These are phyloP conservation scores for Didymella exigua DNA, from an alignment of 2,329 filamentous ascomycete genomes.

Conservation along the genomic window DNA sequence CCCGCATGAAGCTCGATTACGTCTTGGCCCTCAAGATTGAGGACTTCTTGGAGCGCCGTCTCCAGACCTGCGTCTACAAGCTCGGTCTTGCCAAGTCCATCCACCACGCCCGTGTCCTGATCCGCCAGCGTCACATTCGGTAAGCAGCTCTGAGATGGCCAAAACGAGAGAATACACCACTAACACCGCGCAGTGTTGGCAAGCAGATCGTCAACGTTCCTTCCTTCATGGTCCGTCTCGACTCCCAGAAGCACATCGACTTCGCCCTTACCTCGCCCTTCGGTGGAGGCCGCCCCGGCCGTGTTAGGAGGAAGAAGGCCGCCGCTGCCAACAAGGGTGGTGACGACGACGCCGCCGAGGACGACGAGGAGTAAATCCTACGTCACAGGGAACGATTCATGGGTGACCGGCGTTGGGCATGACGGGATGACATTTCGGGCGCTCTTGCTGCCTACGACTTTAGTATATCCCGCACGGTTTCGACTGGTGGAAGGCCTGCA, in stretches of 20 bases:
- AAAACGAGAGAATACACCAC: background rate
- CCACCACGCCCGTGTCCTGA: constrained; percentile 99
- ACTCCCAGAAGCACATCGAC: constrained; percentile 99
- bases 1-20: constrained; percentile 99
- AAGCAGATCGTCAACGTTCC: constrained; percentile 99
- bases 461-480: constrained; percentile 40
- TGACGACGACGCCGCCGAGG: constrained; percentile 82
- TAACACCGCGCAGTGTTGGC: constrained; percentile 71
- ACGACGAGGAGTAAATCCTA: constrained; percentile 70
- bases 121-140: constrained; percentile 99
- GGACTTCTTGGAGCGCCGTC: constrained; percentile 99
- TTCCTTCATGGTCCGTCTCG: constrained; percentile 98
- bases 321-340: constrained; percentile 88
- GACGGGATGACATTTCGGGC: constrained; percentile 43
- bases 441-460: constrained; percentile 36
- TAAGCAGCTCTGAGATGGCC: constrained; percentile 40
- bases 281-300: constrained; percentile 93
- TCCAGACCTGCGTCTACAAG: constrained; percentile 99
- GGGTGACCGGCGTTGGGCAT: constrained; percentile 47
- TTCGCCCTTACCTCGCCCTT: constrained; percentile 97
- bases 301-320: constrained; percentile 99
- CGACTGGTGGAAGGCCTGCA: constrained; percentile 37
- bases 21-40: constrained; percentile 98
- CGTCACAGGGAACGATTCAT: constrained; percentile 39
- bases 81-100: constrained; percentile 99